Evolutionary conservation across 2,329 filamentous ascomycete species (phyloP), one percentile per base, ranked within the genome.

Genomic region (Alternaria arbusti): DNA sequence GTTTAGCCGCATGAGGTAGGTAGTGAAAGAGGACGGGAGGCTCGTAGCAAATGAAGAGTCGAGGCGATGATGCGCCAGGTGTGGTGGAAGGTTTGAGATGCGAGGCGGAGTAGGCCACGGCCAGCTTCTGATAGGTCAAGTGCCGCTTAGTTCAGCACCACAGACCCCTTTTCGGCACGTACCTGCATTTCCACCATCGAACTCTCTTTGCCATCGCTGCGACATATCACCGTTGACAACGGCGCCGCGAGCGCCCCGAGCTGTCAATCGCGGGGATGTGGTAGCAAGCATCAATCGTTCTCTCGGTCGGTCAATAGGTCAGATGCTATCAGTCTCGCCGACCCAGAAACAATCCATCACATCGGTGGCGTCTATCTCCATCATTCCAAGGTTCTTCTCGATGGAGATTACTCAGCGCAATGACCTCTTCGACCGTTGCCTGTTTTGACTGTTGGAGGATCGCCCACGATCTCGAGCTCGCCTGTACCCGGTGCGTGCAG

Each of bases 51-150:
- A 63, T 66, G 61, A 49, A 54, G 44, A 13, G 15, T 40, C 30
- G 58, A 54, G 59, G 57, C 44, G 54, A 57, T 54, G 61, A 64
- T 36, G 57, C 59, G 67, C 63, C 59, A 66, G 56, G 46, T 20
- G n/a, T 30, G 43, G 47, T 59, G 43, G 64, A 57, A 43, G 52
- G 68, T 70, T 69, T 70, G 68, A 69, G 65, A 56, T 63, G 49
- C 30, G 57, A 51, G 43, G 44, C 46, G 51, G 45, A 56, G 36
- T 54, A 57, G 49, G 51, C 47, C 51, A 54, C 30, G 6, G 11
- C 47, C 30, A 49, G 40, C 30, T 40, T 15, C 30, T 59, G 56
- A 69, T 70, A 30, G 63, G 63, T 22, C 51, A 40, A 32, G 50
- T 3, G 23, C 20, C 10, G 43, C 22, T 46, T 22, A 28, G 46